Percentiles rank a stretch among this genome's conserved stretches.
These are phyloP conservation scores for Suillus brevipes DNA, from an alignment of 768 basidiomycete genomes.

Conservation along the genomic window DNA sequence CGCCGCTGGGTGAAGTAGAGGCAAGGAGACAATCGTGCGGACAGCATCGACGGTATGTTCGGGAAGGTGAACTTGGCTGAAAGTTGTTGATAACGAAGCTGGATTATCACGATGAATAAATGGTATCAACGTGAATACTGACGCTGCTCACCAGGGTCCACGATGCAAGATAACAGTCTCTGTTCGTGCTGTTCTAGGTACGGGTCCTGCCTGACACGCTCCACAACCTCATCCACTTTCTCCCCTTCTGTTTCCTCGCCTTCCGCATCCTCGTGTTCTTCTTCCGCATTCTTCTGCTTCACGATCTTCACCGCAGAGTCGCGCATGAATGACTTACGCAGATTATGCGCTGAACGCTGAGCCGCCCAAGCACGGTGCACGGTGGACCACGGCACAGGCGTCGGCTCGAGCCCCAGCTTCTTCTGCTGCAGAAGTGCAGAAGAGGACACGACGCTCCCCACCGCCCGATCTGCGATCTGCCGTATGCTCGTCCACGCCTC, in stretches of 20 bases:
- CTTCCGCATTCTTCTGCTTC: constrained; percentile 35
- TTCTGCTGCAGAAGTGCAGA: constrained; percentile 13
- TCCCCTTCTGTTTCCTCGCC: constrained; percentile 36
- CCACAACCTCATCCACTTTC: constrained; percentile 67
- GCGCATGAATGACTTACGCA: constrained; percentile 63
- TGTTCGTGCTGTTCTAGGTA: constrained; percentile 83
- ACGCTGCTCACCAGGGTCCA: constrained; percentile 63
- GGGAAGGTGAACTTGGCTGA: constrained; percentile 86
- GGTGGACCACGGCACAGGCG: constrained; percentile 64
- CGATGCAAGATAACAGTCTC: constrained; percentile 79
- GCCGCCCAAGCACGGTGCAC: constrained; percentile 67
- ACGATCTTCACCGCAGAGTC: constrained; percentile 41
- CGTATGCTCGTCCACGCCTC: constrained; percentile 71
- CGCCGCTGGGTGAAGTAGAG: constrained; percentile 81
- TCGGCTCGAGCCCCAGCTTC: constrained; percentile 41
- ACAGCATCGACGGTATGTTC: constrained; percentile 88
- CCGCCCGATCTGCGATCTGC: constrained; percentile 73
- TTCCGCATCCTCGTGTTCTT: constrained; percentile 28
- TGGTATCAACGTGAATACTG: neutral
- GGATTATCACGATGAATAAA: constrained; percentile 4
- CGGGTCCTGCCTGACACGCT: constrained; percentile 70
- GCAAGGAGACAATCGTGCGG: constrained; percentile 87
- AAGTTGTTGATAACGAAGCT: constrained; percentile 81
- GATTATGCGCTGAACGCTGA: constrained; percentile 47
- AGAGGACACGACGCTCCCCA: constrained; percentile 59